Base-by-base conservation (phyloP, 2,329 filamentous ascomycete genomes). In the Xylaria sp. region DNA sequence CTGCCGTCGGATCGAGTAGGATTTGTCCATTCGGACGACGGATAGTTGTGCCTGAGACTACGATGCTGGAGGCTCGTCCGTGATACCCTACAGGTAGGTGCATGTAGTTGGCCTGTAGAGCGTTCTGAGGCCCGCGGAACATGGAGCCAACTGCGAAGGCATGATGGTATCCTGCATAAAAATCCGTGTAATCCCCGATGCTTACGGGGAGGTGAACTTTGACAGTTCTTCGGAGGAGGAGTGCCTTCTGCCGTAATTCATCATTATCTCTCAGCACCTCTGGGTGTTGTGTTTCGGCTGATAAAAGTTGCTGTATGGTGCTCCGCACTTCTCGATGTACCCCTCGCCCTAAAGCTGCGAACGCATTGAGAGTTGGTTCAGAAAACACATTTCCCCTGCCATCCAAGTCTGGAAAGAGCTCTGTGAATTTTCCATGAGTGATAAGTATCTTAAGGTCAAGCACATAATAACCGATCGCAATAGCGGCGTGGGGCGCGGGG, bases 111-210 rank as follows among this genome's bases (percentile, higher is more conserved):
- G 91, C 90, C 78, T 94, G 91, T 28, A 96, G 82, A 0, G 92
- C 92, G 73, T 92, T 91, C 48, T 87, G 84, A 0, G 89, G 85
- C 0, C 91, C 92, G 50, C 93, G 87, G 80, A 95, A 93, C 69
- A 95, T 84, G 12, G 86, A 84, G 4, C 91, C 92, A 18, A 91
- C 86, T 66, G 74, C 71, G 80, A 89, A 90, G 20, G 93, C 93
- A 80, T 96, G 93, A 77, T 94, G 91, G 71, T 90, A 82, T 15
- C 93, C 93, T 10, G 91, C 92, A 76, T 93, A 96, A 82, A 96
- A 96, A 79, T 96, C 93, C 1, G 92, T 93, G 78, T 95, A 96
- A 78, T 95, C 92, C 30, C 91, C 91, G 73, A 95, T 93, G 63
- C 85, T 83, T 87, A 96, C 89, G 2, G 93, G 93, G 8, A 95